phyloP scores from a whole-genome alignment of 2,329 filamentous ascomycete species.

The Zymoseptoria pseudotritici region DNA sequence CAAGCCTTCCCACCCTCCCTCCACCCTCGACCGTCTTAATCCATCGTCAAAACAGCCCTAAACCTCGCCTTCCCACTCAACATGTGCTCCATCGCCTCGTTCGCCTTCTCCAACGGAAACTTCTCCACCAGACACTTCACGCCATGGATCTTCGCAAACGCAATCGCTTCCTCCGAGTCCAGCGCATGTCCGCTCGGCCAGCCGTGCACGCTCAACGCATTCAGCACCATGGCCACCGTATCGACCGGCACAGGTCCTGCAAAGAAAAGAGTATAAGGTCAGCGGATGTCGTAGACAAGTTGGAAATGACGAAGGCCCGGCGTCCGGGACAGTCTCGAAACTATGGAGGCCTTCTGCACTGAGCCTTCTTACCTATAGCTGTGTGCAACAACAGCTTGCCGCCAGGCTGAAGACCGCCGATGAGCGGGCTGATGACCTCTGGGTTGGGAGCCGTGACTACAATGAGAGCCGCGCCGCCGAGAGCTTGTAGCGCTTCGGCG shows the following conservation, averaged over 20 bases:
- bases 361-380: conserved; percentile 29
- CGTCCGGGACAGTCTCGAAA: too few species aligned
- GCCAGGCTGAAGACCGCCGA: conserved; percentile 45
- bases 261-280: too few species aligned
- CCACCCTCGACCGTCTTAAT: conserved; percentile 15
- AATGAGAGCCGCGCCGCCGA: conserved; percentile 57
- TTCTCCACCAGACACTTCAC: conserved; percentile 49
- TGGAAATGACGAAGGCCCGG: too few species aligned
- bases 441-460: conserved; percentile 57
- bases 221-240: conserved; percentile 38
- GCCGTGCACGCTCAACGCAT: conserved; percentile 42
- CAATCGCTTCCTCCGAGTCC: conserved; percentile 48
- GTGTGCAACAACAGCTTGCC: conserved; percentile 58
- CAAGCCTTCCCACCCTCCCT: not conserved
- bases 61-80: conserved; percentile 44
- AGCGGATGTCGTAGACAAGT: too few species aligned
- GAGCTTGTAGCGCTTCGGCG: conserved; percentile 42
- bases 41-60: conserved; percentile 45
- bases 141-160: conserved; percentile 40
- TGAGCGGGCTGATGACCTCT: conserved; percentile 46
- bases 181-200: conserved; percentile 49
- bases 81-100: conserved; percentile 46
- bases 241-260: conserved; percentile 34
- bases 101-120: conserved; percentile 45
- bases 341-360: too few species aligned